Percentiles rank a stretch among this genome's conserved stretches.
phyloP scores from a whole-genome alignment of 345 rosid genomes.

The Eucalyptus paniculata region DNA sequence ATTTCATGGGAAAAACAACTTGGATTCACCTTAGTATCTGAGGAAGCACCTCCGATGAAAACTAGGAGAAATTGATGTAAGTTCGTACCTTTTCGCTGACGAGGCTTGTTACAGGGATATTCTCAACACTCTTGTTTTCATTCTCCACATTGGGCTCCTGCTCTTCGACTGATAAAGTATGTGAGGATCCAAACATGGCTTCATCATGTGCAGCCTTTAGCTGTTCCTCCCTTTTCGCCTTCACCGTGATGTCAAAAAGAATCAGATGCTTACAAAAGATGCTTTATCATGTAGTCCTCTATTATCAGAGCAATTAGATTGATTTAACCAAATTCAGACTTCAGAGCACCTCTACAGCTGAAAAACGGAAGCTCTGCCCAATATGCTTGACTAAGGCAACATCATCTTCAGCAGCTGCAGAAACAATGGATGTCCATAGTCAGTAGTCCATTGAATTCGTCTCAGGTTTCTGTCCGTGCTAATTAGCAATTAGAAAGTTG shows the following conservation, averaged over 20 bases:
- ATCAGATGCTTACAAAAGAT: not conserved
- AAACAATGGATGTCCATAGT: not conserved
- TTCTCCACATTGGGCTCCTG: slow-evolving; percentile 18
- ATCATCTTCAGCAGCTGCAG: slow-evolving; percentile 78
- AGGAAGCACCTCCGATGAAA: not conserved
- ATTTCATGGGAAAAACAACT: not conserved
- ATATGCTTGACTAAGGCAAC: slow-evolving; percentile 67
- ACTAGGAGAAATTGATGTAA: not conserved
- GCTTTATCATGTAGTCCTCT: not conserved
- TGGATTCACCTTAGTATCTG: not conserved
- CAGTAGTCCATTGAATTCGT: not conserved
- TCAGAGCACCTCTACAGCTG: slow-evolving; percentile 57
- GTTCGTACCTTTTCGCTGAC: slow-evolving; percentile 64
- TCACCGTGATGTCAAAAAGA: not conserved
- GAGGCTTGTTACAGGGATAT: slow-evolving; percentile 24
- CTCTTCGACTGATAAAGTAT: not conserved
- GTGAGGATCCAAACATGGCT: slow-evolving; percentile 85
- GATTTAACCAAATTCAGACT: not conserved
- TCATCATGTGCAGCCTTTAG: slow-evolving; percentile 74
- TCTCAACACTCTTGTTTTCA: slow-evolving; percentile 16
- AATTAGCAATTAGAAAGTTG: not conserved
- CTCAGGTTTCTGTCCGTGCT: not conserved
- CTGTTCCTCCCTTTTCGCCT: slow-evolving; percentile 77
- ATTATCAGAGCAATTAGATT: not conserved
- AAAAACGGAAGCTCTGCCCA: slow-evolving; percentile 80